These are phyloP conservation scores for Trametes sanguinea DNA, from an alignment of 768 basidiomycete species.

Conservation along the genomic window DNA sequence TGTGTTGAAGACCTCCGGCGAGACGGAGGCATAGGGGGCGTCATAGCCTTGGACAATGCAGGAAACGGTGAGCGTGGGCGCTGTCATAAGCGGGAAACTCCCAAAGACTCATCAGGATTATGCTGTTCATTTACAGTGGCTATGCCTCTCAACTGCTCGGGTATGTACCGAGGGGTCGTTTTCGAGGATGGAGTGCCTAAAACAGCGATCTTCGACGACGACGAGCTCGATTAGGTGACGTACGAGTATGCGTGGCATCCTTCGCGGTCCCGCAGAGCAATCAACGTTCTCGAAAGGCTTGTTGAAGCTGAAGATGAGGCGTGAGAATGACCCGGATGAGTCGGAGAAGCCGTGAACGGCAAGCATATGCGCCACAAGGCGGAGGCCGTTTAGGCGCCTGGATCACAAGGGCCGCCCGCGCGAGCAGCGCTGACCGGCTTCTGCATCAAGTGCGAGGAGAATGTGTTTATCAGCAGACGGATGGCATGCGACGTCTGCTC, in stretches of 20 bases:
- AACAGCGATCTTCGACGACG: conserved; percentile 79
- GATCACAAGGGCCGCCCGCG: background rate
- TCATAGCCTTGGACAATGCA: conserved; percentile 68
- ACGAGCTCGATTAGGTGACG: conserved; percentile 36
- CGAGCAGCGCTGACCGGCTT: background rate
- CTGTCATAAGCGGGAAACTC: background rate
- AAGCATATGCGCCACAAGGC: background rate
- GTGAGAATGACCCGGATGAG: background rate
- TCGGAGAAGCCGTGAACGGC: background rate
- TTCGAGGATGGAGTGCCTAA: conserved; percentile 65
- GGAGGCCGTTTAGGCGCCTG: background rate
- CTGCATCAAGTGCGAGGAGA: background rate
- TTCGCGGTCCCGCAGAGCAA: no score
- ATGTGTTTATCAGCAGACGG: background rate
- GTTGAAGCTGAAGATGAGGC: background rate
- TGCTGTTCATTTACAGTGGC: conserved; percentile 44
- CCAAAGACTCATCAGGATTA: background rate
- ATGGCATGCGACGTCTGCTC: background rate
- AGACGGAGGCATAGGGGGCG: conserved; percentile 70
- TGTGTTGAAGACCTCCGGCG: conserved; percentile 59
- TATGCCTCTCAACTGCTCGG: conserved; percentile 71
- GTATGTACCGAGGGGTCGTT: conserved; percentile 84
- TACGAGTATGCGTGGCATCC: background rate
- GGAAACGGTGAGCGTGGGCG: conserved; percentile 58
- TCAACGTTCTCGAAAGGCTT: background rate